These are phyloP conservation scores for Camelina hispida DNA, from an alignment of 345 rosid genomes.

Conservation along the genomic window DNA sequence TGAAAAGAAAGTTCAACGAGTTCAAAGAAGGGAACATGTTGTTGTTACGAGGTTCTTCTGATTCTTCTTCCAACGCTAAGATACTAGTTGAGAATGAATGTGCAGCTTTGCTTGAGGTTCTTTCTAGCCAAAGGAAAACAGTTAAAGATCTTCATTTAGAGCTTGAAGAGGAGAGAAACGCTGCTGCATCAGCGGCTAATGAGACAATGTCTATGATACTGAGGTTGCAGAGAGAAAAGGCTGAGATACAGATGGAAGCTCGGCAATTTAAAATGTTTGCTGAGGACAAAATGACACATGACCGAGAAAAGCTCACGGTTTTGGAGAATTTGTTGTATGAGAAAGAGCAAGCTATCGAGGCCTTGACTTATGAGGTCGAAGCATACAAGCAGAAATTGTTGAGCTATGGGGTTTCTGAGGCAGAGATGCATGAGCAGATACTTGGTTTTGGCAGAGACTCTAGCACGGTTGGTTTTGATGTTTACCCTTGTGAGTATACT, in stretches of 20 bases:
- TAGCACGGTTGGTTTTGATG: constrained; percentile 52
- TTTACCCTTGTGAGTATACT: constrained; percentile 59
- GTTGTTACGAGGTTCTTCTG: constrained; percentile 54
- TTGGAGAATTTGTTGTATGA: constrained; percentile 75
- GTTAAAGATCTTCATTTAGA: constrained; percentile 65
- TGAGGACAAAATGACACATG: constrained; percentile 85
- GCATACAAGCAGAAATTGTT: constrained; percentile 83
- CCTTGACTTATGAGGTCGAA: constrained; percentile 74
- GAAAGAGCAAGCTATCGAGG: constrained; percentile 77
- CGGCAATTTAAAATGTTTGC: constrained; percentile 77
- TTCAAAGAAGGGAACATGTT: constrained; percentile 49
- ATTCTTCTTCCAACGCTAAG: constrained; percentile 56
- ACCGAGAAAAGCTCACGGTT: constrained; percentile 60
- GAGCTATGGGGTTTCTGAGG: constrained; percentile 78
- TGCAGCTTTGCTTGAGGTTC: constrained; percentile 65
- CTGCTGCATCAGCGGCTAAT: constrained; percentile 81
- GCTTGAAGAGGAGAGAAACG: constrained; percentile 87
- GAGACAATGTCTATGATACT: constrained; percentile 96
- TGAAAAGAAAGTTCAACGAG: constrained; percentile 41
- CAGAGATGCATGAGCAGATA: constrained; percentile 67
- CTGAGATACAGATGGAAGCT: constrained; percentile 92
- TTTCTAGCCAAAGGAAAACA: constrained; percentile 61
- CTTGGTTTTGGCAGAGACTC: constrained; percentile 49
- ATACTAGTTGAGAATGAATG: constrained; percentile 75
- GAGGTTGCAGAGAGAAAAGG: constrained; percentile 94